Conservation (phyloP, 768 basidiomycete species). For the Tricholoma hemisulphureum region DNA sequence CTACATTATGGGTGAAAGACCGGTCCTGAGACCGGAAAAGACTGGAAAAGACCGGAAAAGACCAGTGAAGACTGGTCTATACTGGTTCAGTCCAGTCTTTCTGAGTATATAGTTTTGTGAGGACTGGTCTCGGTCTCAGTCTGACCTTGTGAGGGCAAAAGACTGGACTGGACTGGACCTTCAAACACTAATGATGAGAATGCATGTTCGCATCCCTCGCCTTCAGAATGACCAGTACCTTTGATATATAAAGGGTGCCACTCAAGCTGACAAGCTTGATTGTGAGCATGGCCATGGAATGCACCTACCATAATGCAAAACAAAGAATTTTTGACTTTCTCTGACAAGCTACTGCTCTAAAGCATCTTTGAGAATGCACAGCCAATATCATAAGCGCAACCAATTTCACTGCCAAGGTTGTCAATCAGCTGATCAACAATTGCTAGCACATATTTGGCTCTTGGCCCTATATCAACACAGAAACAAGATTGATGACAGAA, state of each 20-base stretch:
- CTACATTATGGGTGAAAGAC: too few relatives aligned
- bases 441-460: neutral
- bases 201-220: too few relatives aligned
- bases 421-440: neutral
- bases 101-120: too few relatives aligned
- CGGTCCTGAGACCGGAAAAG: too few relatives aligned
- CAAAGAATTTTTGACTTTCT: neutral
- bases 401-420: neutral
- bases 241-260: conserved; percentile 16
- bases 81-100: too few relatives aligned
- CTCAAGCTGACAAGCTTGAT: conserved; percentile 16
- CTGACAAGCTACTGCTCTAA: neutral
- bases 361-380: neutral
- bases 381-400: conserved; percentile 1
- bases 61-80: too few relatives aligned
- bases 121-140: too few relatives aligned
- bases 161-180: too few relatives aligned
- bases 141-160: too few relatives aligned
- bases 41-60: too few relatives aligned
- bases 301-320: conserved; percentile 3
- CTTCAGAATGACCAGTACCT: conserved; percentile 18
- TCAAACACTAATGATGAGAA: conserved; percentile 11
- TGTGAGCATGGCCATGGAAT: conserved; percentile 24
- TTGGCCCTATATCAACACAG: neutral
- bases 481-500: neutral